Evolutionary conservation across 768 basidiomycete genomes (phyloP).

Genomic region (Pleurotus tuber-regium): DNA sequence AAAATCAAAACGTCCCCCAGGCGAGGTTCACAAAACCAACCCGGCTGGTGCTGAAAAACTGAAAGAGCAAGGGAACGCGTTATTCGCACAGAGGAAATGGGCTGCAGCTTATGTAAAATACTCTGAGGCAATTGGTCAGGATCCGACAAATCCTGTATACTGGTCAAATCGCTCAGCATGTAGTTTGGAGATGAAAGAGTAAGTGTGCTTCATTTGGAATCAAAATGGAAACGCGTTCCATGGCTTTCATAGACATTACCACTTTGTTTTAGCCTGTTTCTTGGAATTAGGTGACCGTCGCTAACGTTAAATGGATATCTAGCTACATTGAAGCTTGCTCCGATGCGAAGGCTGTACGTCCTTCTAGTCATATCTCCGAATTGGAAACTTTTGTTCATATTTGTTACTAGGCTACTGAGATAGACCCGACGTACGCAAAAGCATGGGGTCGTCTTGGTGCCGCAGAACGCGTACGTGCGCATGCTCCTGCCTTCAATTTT

Average conservation of each 20-base stretch:
- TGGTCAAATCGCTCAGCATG: constrained; percentile 20
- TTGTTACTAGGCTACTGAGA: constrained; percentile 31
- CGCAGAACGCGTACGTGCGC: constrained; percentile 24
- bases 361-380: not conserved
- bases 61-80: constrained; percentile 19
- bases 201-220: not conserved
- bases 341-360: constrained; percentile 27
- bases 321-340: constrained; percentile 30
- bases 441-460: constrained; percentile 40
- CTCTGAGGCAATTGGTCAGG: constrained; percentile 14
- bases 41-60: constrained; percentile 10
- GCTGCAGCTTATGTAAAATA: constrained; percentile 13
- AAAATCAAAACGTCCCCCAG: too few relatives aligned
- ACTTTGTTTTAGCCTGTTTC: too few relatives aligned
- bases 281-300: too few relatives aligned
- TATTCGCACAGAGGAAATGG: constrained; percentile 18
- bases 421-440: constrained; percentile 40
- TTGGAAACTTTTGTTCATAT: not conserved
- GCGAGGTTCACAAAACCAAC: too few relatives aligned
- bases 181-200: constrained; percentile 15
- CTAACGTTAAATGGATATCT: too few relatives aligned
- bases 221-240: too few relatives aligned
- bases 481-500: not conserved
- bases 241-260: too few relatives aligned
- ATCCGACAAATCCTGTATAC: constrained; percentile 14